These are phyloP conservation scores for Ambrosia hybrid DNA, from an alignment of 140 eudicot genomes.

Conservation along the genomic window DNA sequence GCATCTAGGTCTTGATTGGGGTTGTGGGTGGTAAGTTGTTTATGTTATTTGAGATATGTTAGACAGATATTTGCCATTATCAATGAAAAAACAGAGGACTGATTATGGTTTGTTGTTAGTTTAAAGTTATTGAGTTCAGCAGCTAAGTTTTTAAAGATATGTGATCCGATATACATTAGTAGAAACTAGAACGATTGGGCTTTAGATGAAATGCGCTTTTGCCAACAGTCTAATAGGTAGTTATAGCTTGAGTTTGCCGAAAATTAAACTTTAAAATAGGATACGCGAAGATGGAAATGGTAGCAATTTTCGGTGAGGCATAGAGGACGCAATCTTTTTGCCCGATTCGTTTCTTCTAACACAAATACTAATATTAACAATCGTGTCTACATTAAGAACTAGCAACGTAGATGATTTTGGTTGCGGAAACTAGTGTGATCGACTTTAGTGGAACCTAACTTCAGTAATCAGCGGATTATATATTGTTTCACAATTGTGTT, in stretches of 20 bases:
- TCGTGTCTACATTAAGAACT: neutral
- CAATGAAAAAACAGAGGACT: neutral
- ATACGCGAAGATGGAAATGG: slow-evolving; percentile 7
- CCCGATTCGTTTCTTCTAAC: neutral
- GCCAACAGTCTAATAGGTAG: neutral
- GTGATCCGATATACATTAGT: neutral
- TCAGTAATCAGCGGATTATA: neutral
- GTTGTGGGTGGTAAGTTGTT: slow-evolving; percentile 1
- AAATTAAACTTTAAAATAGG: neutral
- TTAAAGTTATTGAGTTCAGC: neutral
- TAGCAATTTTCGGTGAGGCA: neutral
- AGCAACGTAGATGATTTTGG: neutral
- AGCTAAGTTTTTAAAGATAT: neutral
- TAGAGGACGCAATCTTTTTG: neutral
- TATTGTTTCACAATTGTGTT: neutral
- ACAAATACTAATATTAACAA: neutral
- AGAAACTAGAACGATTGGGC: neutral
- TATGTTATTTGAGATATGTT: neutral
- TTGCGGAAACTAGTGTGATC: slow-evolving; percentile 3
- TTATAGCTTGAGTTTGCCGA: neutral
- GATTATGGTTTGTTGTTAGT: slow-evolving; percentile 9
- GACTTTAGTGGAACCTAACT: neutral
- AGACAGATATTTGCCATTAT: neutral
- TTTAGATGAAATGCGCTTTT: too few relatives aligned
- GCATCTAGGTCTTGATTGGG: neutral